These are phyloP conservation scores for Urochloa ruziziensis DNA, from an alignment of 176 grass and related monocot genomes.

Conservation along the genomic window DNA sequence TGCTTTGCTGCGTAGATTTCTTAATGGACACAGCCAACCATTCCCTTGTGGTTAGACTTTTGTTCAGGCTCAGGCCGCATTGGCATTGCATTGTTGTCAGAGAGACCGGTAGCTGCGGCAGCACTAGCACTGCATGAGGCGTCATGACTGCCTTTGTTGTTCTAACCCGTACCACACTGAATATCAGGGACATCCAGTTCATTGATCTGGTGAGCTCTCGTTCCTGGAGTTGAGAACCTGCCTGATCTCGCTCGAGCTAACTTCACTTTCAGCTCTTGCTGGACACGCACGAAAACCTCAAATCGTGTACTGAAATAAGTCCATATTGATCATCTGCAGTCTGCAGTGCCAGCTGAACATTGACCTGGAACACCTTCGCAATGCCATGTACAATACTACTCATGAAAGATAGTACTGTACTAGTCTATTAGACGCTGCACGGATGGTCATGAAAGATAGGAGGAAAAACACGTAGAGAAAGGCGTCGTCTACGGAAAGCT, in stretches of 20 bases:
- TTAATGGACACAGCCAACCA: background rate
- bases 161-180: too few species aligned
- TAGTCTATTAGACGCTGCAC: background rate
- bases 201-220: background rate
- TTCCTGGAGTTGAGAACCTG: background rate
- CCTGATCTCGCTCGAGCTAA: background rate
- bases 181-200: background rate
- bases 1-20: conserved; percentile 2
- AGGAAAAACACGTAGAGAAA: background rate
- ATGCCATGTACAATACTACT: background rate
- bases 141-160: background rate
- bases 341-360: background rate
- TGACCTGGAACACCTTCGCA: background rate
- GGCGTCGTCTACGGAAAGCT: conserved; percentile 23
- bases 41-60: conserved; percentile 11
- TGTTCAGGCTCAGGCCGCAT: background rate
- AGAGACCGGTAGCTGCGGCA: background rate
- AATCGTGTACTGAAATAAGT: background rate
- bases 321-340: too few species aligned
- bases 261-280: background rate
- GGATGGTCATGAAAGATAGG: background rate
- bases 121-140: background rate
- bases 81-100: background rate
- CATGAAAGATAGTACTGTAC: background rate
- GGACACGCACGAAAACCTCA: background rate